phyloP scores from a whole-genome alignment of 371 early-diverging fungal species.

The Catenaria anguillulae region DNA sequence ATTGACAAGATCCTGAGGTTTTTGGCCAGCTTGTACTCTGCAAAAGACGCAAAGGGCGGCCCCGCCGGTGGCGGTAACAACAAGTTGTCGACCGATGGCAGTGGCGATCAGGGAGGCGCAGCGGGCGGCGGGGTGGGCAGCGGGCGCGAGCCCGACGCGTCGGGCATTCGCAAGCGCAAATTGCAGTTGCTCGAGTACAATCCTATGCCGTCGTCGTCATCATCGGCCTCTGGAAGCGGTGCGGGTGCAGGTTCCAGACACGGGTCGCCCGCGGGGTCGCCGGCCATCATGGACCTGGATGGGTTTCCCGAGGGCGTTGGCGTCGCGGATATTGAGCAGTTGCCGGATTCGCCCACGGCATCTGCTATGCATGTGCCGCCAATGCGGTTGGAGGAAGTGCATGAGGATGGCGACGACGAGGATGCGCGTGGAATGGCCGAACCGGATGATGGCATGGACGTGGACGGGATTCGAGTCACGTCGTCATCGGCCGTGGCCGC shows the following conservation, averaged over 20 bases:
- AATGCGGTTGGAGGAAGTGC: not conserved
- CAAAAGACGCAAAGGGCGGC: constrained; percentile 4
- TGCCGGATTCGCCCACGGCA: constrained; percentile 9
- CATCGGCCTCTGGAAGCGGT: constrained; percentile 7
- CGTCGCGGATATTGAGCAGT: constrained; percentile 1
- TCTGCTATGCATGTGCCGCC: constrained; percentile 15
- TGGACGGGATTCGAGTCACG: too few species aligned
- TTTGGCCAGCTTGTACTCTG: constrained; percentile 57
- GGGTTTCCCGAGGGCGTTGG: not conserved
- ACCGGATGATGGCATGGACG: too few species aligned
- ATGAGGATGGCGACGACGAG: not conserved
- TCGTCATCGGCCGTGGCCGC: not conserved
- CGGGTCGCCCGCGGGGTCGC: constrained; percentile 9
- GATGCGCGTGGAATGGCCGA: too few species aligned
- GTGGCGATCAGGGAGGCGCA: not conserved
- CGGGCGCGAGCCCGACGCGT: constrained; percentile 7
- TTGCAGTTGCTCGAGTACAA: constrained; percentile 12
- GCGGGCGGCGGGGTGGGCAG: constrained; percentile 4
- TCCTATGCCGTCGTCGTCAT: constrained; percentile 15
- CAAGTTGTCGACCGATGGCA: not conserved
- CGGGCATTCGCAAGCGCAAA: constrained; percentile 8
- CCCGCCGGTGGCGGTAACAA: not conserved
- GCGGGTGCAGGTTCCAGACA: constrained; percentile 9
- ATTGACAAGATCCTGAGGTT: constrained; percentile 79
- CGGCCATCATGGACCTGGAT: constrained; percentile 5